Evolutionary conservation across 352 stramenopile species (phyloP).

Genomic region (Phytophthora pisi): DNA sequence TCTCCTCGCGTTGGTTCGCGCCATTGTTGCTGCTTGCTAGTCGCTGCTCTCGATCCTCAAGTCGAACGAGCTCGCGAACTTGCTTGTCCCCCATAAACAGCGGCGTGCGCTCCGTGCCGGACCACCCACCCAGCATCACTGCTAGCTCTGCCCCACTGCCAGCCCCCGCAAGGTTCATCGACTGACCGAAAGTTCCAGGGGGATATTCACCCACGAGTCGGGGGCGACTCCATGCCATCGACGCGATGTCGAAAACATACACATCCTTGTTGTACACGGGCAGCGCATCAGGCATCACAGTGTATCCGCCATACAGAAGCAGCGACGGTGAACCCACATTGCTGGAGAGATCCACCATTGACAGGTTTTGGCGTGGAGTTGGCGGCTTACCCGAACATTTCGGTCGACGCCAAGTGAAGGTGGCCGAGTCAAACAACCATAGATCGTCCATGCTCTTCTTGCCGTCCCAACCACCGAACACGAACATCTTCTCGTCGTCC

Average conservation of each 20-base stretch:
- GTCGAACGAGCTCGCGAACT: constrained; percentile 59
- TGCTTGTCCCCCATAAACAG: constrained; percentile 82
- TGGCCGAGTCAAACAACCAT: constrained; percentile 72
- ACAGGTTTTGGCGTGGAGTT: constrained; percentile 75
- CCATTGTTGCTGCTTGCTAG: constrained; percentile 41
- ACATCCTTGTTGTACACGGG: constrained; percentile 82
- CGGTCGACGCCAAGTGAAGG: constrained; percentile 79
- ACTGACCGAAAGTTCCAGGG: constrained; percentile 67
- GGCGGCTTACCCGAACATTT: constrained; percentile 68
- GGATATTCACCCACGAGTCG: constrained; percentile 76
- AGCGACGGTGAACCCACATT: constrained; percentile 31
- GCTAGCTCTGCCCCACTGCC: constrained; percentile 49
- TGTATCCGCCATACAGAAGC: constrained; percentile 86
- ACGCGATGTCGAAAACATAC: constrained; percentile 66
- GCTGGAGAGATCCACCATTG: constrained; percentile 40
- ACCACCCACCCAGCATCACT: constrained; percentile 79
- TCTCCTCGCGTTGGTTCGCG: constrained; percentile 22
- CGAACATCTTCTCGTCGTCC: constrained; percentile 76
- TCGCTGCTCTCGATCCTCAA: constrained; percentile 61
- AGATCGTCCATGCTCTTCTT: constrained; percentile 77
- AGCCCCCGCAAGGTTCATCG: constrained; percentile 28
- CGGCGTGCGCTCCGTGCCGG: constrained; percentile 72
- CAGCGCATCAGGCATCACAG: constrained; percentile 46
- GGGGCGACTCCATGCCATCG: constrained; percentile 65
- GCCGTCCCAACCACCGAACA: constrained; percentile 91